Conservation (phyloP, 768 basidiomycete species). For the Phylloporus rhodoxanthus region DNA sequence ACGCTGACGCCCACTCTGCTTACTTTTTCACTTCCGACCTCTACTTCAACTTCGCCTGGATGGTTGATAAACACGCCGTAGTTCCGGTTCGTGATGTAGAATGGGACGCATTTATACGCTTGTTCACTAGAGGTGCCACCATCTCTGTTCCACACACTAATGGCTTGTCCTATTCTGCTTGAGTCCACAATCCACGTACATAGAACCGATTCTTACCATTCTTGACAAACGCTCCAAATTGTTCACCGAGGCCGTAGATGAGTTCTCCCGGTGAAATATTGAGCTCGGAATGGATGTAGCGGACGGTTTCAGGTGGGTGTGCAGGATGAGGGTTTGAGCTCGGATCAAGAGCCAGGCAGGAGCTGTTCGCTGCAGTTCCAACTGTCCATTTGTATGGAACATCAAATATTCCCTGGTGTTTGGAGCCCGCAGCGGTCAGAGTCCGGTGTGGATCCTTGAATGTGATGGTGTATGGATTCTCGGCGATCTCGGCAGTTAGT, state of each 20-base stretch:
- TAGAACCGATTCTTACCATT: slow-evolving; percentile 46
- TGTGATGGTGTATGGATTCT: slow-evolving; percentile 57
- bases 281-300: slow-evolving; percentile 53
- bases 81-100: slow-evolving; percentile 63
- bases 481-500: slow-evolving; percentile 47
- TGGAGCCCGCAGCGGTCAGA: slow-evolving; percentile 38
- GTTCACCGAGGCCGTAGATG: slow-evolving; percentile 70
- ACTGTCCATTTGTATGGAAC: slow-evolving; percentile 52
- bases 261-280: slow-evolving; percentile 64
- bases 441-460: slow-evolving; percentile 42
- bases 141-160: slow-evolving; percentile 70
- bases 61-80: slow-evolving; percentile 77
- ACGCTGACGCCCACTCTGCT: slow-evolving; percentile 59
- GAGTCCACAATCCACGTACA: slow-evolving; percentile 14
- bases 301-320: slow-evolving; percentile 36
- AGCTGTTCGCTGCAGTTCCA: slow-evolving; percentile 46
- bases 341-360: slow-evolving; percentile 52
- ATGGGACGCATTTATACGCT: slow-evolving; percentile 63
- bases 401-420: slow-evolving; percentile 51
- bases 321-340: slow-evolving; percentile 51
- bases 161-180: slow-evolving; percentile 40
- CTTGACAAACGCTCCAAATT: slow-evolving; percentile 70
- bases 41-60: slow-evolving; percentile 70
- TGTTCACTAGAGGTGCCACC: slow-evolving; percentile 69
- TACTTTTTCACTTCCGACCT: slow-evolving; percentile 64